phyloP scores from a whole-genome alignment of 75 land plant species.

The Sequoia sempervirens region DNA sequence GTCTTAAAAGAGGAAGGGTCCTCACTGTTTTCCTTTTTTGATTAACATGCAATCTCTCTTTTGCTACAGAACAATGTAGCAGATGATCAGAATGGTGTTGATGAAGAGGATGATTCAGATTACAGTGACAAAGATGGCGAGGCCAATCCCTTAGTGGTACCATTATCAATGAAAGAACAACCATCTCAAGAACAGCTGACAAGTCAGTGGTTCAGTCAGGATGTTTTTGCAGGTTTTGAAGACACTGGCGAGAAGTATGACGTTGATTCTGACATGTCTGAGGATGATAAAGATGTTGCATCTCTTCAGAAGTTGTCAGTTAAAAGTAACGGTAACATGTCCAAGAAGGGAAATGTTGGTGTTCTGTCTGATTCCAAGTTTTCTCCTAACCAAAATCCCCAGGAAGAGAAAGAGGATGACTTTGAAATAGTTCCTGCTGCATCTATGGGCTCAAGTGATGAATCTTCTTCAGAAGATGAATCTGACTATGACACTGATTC shows the following conservation, averaged over 20 bases:
- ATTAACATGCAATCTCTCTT: not conserved
- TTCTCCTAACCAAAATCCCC: constrained; percentile 2
- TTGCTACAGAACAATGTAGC: not conserved
- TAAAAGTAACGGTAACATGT: not conserved
- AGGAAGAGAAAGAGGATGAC: constrained; percentile 32
- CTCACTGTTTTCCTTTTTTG: not conserved
- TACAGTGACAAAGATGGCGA: constrained; percentile 41
- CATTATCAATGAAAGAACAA: constrained; percentile 35
- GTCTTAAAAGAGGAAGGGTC: not conserved
- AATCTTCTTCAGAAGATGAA: constrained; percentile 56
- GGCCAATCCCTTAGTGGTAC: constrained; percentile 77
- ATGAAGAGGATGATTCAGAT: constrained; percentile 34
- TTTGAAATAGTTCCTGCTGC: constrained; percentile 92
- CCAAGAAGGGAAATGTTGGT: not conserved
- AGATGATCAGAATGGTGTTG: not conserved
- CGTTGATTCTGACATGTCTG: constrained; percentile 49
- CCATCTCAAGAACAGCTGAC: constrained; percentile 71
- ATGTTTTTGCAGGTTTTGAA: constrained; percentile 68
- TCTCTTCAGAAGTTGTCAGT: not conserved
- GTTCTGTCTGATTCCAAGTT: constrained; percentile 8
- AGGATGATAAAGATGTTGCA: constrained; percentile 11
- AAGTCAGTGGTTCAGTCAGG: constrained; percentile 90
- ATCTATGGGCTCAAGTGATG: constrained; percentile 48
- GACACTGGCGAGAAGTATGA: constrained; percentile 37
- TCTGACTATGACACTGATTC: constrained; percentile 50